Conservation (phyloP, 106 monocot genomes). For the Phalaenopsis aphrodite region DNA sequence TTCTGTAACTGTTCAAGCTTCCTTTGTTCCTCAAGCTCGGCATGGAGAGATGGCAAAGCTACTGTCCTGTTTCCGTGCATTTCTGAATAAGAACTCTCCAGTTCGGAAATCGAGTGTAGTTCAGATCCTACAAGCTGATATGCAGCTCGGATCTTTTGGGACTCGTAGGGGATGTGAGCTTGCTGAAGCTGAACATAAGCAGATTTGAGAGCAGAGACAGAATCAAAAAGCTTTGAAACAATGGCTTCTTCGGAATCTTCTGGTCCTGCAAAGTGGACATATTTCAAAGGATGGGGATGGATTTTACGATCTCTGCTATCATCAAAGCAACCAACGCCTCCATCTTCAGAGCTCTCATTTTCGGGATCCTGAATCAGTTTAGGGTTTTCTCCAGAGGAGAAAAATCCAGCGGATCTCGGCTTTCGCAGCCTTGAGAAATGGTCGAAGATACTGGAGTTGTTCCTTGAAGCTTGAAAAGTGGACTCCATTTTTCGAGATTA, state of each 20-base stretch:
- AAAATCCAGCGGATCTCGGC: neutral
- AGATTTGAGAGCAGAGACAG: constrained; percentile 63
- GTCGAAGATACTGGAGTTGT: neutral
- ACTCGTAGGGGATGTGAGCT: constrained; percentile 84
- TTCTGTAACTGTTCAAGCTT: neutral
- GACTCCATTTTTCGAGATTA: neutral
- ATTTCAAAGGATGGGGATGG: neutral
- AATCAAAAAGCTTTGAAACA: neutral
- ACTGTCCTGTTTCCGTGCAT: constrained; percentile 28
- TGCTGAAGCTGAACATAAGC: constrained; percentile 75
- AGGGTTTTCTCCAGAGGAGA: neutral
- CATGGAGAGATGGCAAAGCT: constrained; percentile 36
- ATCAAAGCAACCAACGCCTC: neutral
- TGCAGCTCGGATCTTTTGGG: constrained; percentile 65
- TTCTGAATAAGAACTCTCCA: constrained; percentile 59
- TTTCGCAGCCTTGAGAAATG: neutral
- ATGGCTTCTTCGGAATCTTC: neutral
- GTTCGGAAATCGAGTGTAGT: constrained; percentile 62
- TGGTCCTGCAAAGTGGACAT: neutral
- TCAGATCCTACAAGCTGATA: constrained; percentile 76
- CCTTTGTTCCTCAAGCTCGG: constrained; percentile 8
- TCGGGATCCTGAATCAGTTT: neutral
- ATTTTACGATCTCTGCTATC: neutral
- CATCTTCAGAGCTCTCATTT: neutral
- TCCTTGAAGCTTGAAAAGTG: neutral